phyloP scores from a whole-genome alignment of 1,139 yeast species.

The Dujonia santamariae region DNA sequence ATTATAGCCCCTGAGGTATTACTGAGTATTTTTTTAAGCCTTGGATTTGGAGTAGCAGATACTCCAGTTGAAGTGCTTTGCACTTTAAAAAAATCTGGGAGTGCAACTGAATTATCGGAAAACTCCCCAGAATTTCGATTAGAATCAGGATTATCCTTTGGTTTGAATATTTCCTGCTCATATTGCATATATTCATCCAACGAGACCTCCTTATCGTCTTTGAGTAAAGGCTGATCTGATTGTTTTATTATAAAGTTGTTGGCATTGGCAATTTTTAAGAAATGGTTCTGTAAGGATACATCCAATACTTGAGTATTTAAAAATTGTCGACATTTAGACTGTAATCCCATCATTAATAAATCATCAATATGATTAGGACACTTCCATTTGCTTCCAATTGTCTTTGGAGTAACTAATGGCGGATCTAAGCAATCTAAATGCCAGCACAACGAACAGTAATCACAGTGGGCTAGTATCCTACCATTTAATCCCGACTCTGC shows the following conservation, averaged over 20 bases:
- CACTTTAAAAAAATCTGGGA: constrained; percentile 46
- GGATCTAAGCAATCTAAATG: constrained; percentile 85
- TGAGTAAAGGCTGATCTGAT: constrained; percentile 60
- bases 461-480: constrained; percentile 67
- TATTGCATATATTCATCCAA: constrained; percentile 31
- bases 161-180: constrained; percentile 23
- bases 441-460: constrained; percentile 85
- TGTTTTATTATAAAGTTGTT: constrained; percentile 62
- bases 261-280: constrained; percentile 38
- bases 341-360: constrained; percentile 35
- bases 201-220: constrained; percentile 15
- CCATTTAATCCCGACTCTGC: constrained; percentile 60
- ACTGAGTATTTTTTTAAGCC: constrained; percentile 35
- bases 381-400: constrained; percentile 82
- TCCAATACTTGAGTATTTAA: constrained; percentile 53
- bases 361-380: constrained; percentile 86
- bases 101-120: too few species aligned
- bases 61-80: constrained; percentile 39
- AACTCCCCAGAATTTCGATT: too few species aligned
- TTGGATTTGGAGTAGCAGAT: constrained; percentile 38
- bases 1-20: constrained; percentile 40
- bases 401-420: constrained; percentile 73
- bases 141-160: constrained; percentile 20
- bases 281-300: constrained; percentile 40
- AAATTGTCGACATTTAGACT: constrained; percentile 44